Conservation (phyloP, 495 filamentous ascomycete genomes). For the Cercophora newfieldiana region DNA sequence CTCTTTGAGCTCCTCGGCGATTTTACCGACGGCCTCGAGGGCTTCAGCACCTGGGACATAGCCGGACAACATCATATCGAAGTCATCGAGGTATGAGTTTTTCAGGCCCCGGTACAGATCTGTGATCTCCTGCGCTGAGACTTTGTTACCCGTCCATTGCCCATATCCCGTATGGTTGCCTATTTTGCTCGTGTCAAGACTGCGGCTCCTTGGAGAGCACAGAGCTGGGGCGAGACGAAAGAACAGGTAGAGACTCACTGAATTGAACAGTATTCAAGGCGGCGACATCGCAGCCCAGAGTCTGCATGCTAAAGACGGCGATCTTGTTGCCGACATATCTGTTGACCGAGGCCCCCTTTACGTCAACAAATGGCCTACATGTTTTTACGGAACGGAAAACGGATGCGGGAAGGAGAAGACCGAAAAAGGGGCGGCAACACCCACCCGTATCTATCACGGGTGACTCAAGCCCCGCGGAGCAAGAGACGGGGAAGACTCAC, state of each 20-base stretch:
- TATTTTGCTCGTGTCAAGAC: conserved; percentile 35
- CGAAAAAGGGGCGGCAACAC: conserved; percentile 4
- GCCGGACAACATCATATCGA: conserved; percentile 89
- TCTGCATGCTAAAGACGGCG: conserved; percentile 88
- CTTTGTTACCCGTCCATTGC: conserved; percentile 78
- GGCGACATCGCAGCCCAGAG: conserved; percentile 88
- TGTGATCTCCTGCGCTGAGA: conserved; percentile 78
- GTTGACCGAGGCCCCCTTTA: neutral
- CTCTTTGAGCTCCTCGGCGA: conserved; percentile 74
- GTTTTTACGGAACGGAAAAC: neutral
- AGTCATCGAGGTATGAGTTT: conserved; percentile 76
- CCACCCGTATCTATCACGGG: neutral
- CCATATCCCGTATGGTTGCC: conserved; percentile 92
- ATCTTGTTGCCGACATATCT: conserved; percentile 98
- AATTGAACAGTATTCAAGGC: conserved; percentile 95
- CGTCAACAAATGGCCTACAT: too few relatives aligned
- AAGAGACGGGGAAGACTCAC: conserved; percentile 48
- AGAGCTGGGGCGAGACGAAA: neutral
- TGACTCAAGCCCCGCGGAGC: neutral
- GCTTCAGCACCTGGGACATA: conserved; percentile 85
- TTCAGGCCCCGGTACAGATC: conserved; percentile 82
- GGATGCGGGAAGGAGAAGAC: conserved; percentile 11
- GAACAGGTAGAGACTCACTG: conserved; percentile 67
- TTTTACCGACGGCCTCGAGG: conserved; percentile 79
- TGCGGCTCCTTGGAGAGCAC: neutral